Conservation (phyloP, 129 eudicot species). For the Mikania micrantha region DNA sequence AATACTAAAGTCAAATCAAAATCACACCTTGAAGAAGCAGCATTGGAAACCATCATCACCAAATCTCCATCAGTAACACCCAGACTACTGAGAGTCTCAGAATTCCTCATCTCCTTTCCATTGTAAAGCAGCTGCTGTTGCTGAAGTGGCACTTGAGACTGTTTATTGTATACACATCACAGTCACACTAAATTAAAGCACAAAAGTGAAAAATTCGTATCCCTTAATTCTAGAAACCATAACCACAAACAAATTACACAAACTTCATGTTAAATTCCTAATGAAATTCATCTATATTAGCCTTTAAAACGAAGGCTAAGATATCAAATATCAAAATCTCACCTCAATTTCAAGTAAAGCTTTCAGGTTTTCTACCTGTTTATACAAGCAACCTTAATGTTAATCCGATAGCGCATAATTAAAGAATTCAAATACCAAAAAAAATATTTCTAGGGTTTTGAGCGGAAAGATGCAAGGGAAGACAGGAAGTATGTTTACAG, state of each 20-base stretch:
- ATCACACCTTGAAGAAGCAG: slow-evolving; percentile 55
- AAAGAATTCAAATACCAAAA: background rate
- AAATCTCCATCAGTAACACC: slow-evolving; percentile 93
- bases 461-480: background rate
- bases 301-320: background rate
- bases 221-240: background rate
- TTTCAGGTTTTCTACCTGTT: slow-evolving; percentile 89
- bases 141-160: slow-evolving; percentile 82
- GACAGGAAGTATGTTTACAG: slow-evolving; percentile 32
- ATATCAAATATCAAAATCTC: slow-evolving; percentile 2
- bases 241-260: background rate
- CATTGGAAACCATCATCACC: slow-evolving; percentile 81
- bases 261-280: background rate
- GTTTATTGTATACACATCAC: slow-evolving; percentile 15
- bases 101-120: slow-evolving; percentile 86
- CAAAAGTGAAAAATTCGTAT: background rate
- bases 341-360: slow-evolving; percentile 98
- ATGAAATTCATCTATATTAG: background rate
- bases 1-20: background rate
- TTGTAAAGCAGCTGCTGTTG: slow-evolving; percentile 81
- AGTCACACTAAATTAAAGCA: background rate
- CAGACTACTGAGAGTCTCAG: slow-evolving; percentile 65
- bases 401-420: background rate
- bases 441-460: slow-evolving; percentile 24
- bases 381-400: background rate